phyloP scores from a whole-genome alignment of 345 rosid genomes.

The Triadica sebifera region DNA sequence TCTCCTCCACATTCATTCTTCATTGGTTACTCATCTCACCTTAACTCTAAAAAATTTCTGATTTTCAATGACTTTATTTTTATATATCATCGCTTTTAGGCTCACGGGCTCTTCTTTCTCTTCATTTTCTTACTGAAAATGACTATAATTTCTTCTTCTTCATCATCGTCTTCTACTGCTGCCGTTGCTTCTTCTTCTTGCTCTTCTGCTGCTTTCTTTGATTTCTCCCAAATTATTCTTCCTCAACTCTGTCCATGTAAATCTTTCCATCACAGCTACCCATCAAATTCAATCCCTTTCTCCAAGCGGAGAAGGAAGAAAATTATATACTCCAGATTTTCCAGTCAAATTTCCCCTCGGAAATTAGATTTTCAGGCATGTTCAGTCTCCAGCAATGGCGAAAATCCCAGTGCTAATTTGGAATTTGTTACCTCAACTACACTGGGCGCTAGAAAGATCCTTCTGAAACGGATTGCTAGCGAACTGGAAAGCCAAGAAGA shows the following conservation, averaged over 20 bases:
- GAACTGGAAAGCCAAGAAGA: constrained; percentile 43
- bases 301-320: constrained; percentile 17
- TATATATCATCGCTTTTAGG: background rate
- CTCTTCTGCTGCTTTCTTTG: background rate
- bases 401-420: constrained; percentile 22
- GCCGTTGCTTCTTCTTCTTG: background rate
- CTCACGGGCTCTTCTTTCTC: background rate
- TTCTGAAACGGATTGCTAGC: constrained; percentile 42
- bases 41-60: background rate
- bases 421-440: constrained; percentile 32
- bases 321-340: background rate
- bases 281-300: constrained; percentile 15
- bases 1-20: constrained; percentile 6
- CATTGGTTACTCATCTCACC: background rate
- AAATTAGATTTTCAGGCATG: constrained; percentile 42
- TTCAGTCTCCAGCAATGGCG: constrained; percentile 30
- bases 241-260: constrained; percentile 16
- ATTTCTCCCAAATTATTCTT: background rate
- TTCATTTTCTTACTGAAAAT: background rate
- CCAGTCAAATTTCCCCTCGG: background rate
- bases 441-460: constrained; percentile 32
- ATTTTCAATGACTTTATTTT: background rate
- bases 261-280: background rate
- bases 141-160: background rate
- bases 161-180: background rate